phyloP scores from a whole-genome alignment of 495 filamentous ascomycete species.

The Aspergillus saccharolyticus region DNA sequence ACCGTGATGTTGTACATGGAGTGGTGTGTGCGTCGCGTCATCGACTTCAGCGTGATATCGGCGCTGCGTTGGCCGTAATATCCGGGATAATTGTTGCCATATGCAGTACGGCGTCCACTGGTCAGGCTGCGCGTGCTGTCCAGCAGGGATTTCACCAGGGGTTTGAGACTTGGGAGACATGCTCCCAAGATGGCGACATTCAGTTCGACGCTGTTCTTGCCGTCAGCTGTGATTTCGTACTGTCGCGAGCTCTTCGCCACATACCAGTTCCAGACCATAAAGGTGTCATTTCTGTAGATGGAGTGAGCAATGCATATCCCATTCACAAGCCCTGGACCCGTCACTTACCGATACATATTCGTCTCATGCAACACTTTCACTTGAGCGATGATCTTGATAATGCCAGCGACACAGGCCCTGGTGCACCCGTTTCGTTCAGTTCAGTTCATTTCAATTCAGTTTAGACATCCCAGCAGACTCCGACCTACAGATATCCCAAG shows the following conservation, averaged over 20 bases:
- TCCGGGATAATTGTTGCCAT: not conserved
- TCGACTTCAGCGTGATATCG: not conserved
- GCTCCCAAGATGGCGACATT: slow-evolving; percentile 11
- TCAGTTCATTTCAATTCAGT: not conserved
- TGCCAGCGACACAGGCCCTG: slow-evolving; percentile 40
- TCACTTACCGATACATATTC: slow-evolving; percentile 20
- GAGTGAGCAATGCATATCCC: not conserved
- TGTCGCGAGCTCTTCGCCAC: not conserved
- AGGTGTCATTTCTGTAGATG: slow-evolving; percentile 7
- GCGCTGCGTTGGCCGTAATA: slow-evolving; percentile 2
- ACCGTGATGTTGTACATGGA: not conserved
- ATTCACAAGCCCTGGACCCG: not conserved
- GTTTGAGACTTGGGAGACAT: slow-evolving; percentile 12
- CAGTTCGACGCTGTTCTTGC: slow-evolving; percentile 7
- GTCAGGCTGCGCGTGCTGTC: slow-evolving; percentile 8
- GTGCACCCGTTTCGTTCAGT: no score
- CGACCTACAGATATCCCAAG: slow-evolving; percentile 38
- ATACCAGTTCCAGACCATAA: slow-evolving; percentile 8
- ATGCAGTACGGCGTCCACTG: slow-evolving; percentile 4
- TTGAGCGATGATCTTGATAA: slow-evolving; percentile 41
- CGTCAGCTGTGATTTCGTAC: not conserved
- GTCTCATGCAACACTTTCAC: slow-evolving; percentile 25
- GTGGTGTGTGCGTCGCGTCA: not conserved
- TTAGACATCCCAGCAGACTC: slow-evolving; percentile 1
- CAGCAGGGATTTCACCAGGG: slow-evolving; percentile 11